phyloP scores from a whole-genome alignment of 441 rosid species.

The Populus hybrid region DNA sequence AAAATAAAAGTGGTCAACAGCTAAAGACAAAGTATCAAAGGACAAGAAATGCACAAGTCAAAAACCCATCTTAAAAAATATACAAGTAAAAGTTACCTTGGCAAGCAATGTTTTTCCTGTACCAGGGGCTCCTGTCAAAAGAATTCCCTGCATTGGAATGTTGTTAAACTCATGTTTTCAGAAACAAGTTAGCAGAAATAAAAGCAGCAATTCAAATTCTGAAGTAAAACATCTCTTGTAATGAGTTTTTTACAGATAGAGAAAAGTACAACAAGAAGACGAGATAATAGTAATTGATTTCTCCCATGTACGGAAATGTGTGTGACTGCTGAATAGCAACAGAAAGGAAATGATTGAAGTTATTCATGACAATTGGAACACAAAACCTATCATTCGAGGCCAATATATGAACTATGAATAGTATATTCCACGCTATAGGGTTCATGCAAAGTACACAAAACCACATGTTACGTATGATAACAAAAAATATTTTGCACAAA shows the following conservation, averaged over 20 bases:
- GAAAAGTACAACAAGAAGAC: neutral
- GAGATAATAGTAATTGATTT: neutral
- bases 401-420: neutral
- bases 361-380: neutral
- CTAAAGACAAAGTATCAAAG: neutral
- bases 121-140: constrained; percentile 98
- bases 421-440: neutral
- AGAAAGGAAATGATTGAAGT: neutral
- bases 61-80: neutral
- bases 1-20: neutral
- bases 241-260: neutral
- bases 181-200: neutral
- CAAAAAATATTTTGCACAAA: constrained; percentile 30
- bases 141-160: constrained; percentile 71
- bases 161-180: constrained; percentile 2
- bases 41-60: neutral
- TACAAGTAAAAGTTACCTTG: constrained; percentile 49
- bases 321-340: neutral
- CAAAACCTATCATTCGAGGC: neutral
- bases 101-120: constrained; percentile 98
- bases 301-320: neutral
- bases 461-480: neutral
- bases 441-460: neutral
- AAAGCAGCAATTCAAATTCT: neutral
- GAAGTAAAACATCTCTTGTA: neutral